Evolutionary conservation across 192 early-diverging fungal genomes (phyloP), one percentile per base, ranked within the genome.

Genomic region (Linnemannia hyalina): DNA sequence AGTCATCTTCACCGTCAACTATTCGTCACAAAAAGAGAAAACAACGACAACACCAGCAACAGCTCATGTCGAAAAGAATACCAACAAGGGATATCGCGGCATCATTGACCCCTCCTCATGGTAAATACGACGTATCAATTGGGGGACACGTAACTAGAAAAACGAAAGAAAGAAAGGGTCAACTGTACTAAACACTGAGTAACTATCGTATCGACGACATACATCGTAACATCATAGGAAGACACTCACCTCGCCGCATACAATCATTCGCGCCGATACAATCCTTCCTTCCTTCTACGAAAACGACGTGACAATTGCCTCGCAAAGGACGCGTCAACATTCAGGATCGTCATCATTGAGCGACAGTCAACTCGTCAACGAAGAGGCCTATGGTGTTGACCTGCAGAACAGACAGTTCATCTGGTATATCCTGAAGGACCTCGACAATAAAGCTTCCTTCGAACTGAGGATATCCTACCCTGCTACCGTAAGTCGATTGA

Each of bases 401-500:
- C 75, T 78, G 10, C 63, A 81, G 79, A 78, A 55, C 29, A 44
- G 79, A 23, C 75, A 80, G 46, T 78, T 77, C 71, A 72, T 80
- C 38, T 89, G 89, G 89, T 89, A 89, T 69, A 75, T 82, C 9
- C 77, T 89, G 13, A 60, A 84, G 40, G 80, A 73, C n/a, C 57
- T 89, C 44, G 82, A 84, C 41, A 65, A 85, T 22, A 80, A 82
- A 16, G 69, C 78, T 0, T 85, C 85, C 10, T 89, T 81, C 72
- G 89, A 89, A 44, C 44, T 84, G 52, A 74, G 89, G 26, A 69
- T 89, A 35, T 89, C 89, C 0, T 89, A 89, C 47, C 85, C 85
- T 41, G 79, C 89, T 10, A 80, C 89, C 22, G 89, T 89, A 80
- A 60, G 57, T 52, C 18, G 16, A 15, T 52, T 20, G 20, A 52